phyloP scores from a whole-genome alignment of 345 rosid genomes.

The Erysimum cheiranthoides region DNA sequence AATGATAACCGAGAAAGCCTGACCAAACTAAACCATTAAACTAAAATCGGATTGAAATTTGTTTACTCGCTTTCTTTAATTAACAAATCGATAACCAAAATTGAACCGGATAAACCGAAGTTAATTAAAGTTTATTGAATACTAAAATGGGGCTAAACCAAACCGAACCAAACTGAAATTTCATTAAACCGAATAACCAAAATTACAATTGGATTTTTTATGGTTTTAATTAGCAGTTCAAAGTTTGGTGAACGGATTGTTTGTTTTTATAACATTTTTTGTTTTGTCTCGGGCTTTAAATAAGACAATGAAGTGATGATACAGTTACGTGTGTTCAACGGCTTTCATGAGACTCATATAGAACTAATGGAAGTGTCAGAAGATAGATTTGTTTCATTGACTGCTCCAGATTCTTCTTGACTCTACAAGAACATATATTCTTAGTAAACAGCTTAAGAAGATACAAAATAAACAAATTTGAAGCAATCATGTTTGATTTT shows the following conservation, averaged over 20 bases:
- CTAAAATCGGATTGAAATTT: neutral
- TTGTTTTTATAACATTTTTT: neutral
- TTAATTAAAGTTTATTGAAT: neutral
- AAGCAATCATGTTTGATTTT: conserved; percentile 18
- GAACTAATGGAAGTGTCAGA: conserved; percentile 42
- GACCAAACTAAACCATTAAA: neutral
- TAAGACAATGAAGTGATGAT: neutral
- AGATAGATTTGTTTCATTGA: conserved; percentile 20
- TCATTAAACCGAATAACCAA: neutral
- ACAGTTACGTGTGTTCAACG: conserved; percentile 20
- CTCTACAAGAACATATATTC: conserved; percentile 30
- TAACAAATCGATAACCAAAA: neutral
- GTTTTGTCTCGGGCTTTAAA: neutral
- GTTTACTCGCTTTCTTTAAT: neutral
- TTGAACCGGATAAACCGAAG: neutral
- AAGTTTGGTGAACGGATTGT: neutral
- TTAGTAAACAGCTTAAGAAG: neutral
- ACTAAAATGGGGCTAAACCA: neutral
- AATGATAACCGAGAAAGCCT: neutral
- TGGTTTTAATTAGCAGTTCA: neutral
- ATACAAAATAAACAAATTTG: neutral
- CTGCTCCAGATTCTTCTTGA: conserved; percentile 41
- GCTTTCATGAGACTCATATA: conserved; percentile 23
- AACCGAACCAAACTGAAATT: neutral
- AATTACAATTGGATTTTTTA: neutral